Base-by-base conservation (phyloP, 2,329 filamentous ascomycete genomes). In the Fusarium miscanthi region DNA sequence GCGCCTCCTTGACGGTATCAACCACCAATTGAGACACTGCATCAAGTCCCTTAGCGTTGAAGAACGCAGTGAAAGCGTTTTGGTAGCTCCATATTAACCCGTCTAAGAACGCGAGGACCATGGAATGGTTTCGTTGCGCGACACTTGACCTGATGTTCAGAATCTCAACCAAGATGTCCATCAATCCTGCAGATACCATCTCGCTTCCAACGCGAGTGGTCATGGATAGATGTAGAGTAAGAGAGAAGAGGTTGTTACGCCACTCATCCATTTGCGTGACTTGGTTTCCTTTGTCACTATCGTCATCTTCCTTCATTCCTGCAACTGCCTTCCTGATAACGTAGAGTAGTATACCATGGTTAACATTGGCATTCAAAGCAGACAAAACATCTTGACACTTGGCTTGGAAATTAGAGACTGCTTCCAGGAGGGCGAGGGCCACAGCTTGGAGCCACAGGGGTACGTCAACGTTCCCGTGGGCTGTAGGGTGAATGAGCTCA, bases 311-410 rank as follows among this genome's bases (percentile, higher is more conserved):
- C 63, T 87, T 90, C 84, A 99, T 92, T 71, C 94, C 93, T 23
- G 92, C 91, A 63, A 98, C 93, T 14, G 94, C 93, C 81, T 97
- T 98, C 62, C 95, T 90, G 54, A 97, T 92, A 74, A 98, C 89
- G 78, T 98, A 98, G 74, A 98, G 92, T 48, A 99, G 87, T 35
- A 98, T 92, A 19, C 96, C 97, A 77, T 99, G 97, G 77, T 97
- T 98, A 41, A 98, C 95, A 75, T 95, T 97, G 59, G 97, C 94
- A 77, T 94, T 97, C 45, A 99, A 85, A n/a, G 96, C 94, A 45
- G 94, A 91, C 71, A 94, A 91, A 30, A 99, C 92, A 80, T 99
- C 96, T 38, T 90, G 85, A 35, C 92, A 89, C 78, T 94, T 95
- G 63, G 87, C 85, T 76, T 93, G 92, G 79, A 94, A 94, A 78